Evolutionary conservation across 768 basidiomycete species (phyloP), one percentile per base, ranked within the genome.

Genomic region (Paxillus ammoniavirescens): DNA sequence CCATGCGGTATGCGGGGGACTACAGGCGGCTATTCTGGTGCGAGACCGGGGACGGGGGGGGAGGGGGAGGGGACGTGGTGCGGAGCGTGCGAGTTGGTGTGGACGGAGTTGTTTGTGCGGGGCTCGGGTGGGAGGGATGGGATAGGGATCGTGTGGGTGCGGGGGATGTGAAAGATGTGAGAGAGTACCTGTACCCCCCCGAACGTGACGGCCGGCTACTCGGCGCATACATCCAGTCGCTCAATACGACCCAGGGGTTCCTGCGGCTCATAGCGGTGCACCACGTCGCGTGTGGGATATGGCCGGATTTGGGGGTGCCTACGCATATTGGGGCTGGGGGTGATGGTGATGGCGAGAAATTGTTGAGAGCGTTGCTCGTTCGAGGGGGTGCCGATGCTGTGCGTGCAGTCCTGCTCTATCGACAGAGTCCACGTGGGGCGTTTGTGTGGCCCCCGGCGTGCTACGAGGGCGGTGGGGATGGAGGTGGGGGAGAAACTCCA

Each of bases 21-120:
- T 97, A 92, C 64, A 84, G 95, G 47, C 85, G 83, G 57, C 81
- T 86, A 51, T 65, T 98, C 4, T 97, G 91, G 89, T 83, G 77
- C 52, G 94, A 96, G 60, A 89, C 83, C 58, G 76, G 76, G 2
- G 86, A 89, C 61, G 65, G 84, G 28, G 45, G 28, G 1, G 47
- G 54, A 17, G 49, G 53, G 1, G 40, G 42, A 4, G 36, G 46
- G 0, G 63, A 61, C 31, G n/a, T 61, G 26, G 65, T 92, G 49
- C 80, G 78, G 60, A 86, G 78, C 21, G 74, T 93, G 28, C 78
- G 78, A 17, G 75, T 76, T 5, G 68, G 76, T 7, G 63, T 80
- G 14, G 78, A 76, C 12, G 73, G 80, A 3, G 77, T 87, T n/a
- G 59, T 89, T 26, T 63, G 65, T 36, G 57, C 62, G 1, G 47